Base-by-base conservation (phyloP, 768 basidiomycete species). In the Boletus edulis region DNA sequence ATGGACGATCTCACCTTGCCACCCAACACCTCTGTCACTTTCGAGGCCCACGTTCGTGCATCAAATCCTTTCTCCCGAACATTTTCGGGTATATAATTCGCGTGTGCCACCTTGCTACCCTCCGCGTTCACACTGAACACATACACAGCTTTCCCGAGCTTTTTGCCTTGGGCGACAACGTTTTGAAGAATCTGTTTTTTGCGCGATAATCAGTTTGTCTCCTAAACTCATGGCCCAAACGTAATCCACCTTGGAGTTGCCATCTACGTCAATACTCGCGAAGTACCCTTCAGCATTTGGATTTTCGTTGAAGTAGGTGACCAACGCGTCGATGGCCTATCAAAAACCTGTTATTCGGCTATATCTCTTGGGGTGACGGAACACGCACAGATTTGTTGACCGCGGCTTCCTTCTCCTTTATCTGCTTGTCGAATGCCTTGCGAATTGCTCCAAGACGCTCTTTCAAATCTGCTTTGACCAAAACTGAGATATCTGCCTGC, bases 1-100 rank as follows among this genome's bases (percentile, higher is more conserved):
- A 24, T 17, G 2, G 3, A 64, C 75, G 0, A 27, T n/a, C 67
- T 63, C 62, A 92, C 94, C 85, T 96, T 98, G 41, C 97, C 97
- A 24, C 95, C 94, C 11, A 98, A 63, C 10, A 94, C 72, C 35
- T 87, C 87, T 6, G 81, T 79, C 18, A 97, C 87, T 56, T 81
- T 83, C 22, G 78, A 72, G 24, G 94, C 89, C 97, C 97, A 99
- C n/a, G 72, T 75, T 57, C 94, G 88, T 22, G 90, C 95, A 68
- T 94, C 91, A 46, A 90, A 76, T 14, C 86, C 85, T 58, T 82
- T 80, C 31, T 75, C 75, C 67, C 87, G 89, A 2, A 72, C 67
- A 3, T 79, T 76, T 13, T 86, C 77, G 0, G 87, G 83, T 42
- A 98, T 79, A 62, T 80, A 86, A 73, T 98, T 98, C 54, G 86